These are phyloP conservation scores for Cercospora janseana DNA, from an alignment of 2,329 filamentous ascomycete genomes.

Conservation along the genomic window DNA sequence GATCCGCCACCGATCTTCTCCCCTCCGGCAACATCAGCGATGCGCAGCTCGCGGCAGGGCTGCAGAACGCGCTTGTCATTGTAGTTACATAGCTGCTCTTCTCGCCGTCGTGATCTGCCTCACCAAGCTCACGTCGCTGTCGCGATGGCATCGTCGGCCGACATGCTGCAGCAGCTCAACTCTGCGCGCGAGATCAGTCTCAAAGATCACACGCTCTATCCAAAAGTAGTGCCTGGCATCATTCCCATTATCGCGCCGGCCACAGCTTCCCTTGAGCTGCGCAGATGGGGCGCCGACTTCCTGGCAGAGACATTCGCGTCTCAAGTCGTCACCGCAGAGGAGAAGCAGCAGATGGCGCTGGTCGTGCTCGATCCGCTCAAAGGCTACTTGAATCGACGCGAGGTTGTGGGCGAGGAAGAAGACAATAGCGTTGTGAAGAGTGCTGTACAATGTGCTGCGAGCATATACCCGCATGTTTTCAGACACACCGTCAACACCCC, in stretches of 20 bases:
- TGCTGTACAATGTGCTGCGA: conserved; percentile 82
- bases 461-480: conserved; percentile 88
- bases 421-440: conserved; percentile 80
- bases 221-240: conserved; percentile 86
- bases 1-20: not conserved
- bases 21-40: conserved; percentile 14
- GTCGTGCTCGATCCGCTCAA: conserved; percentile 74
- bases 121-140: conserved; percentile 16
- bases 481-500: conserved; percentile 89
- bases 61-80: conserved; percentile 19
- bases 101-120: conserved; percentile 26
- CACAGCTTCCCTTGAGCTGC: conserved; percentile 71
- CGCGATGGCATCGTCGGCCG: conserved; percentile 44
- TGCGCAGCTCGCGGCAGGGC: conserved; percentile 14
- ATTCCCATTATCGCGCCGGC: conserved; percentile 79
- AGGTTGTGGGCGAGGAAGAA: conserved; percentile 58
- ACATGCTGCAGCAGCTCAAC: conserved; percentile 84
- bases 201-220: conserved; percentile 82
- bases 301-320: conserved; percentile 93
- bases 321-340: conserved; percentile 71
- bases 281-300: conserved; percentile 95
- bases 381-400: conserved; percentile 47
- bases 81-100: conserved; percentile 31
- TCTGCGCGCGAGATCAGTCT: conserved; percentile 87
- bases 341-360: conserved; percentile 69